Conservation (phyloP, 306 rosid species). For the Quercus gilva region DNA sequence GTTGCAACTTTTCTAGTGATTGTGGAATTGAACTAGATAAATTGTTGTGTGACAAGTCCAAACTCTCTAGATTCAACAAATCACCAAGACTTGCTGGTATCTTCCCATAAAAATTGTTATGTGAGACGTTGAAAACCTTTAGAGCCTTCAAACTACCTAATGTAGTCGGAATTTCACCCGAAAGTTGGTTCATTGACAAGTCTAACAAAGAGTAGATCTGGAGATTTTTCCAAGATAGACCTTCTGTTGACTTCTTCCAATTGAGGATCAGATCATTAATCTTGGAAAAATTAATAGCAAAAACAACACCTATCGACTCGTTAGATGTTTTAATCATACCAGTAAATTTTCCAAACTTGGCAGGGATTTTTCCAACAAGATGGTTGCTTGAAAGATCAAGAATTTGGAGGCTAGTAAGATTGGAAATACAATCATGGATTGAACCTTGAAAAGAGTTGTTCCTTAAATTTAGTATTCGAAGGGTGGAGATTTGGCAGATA, state of each 20-base stretch:
- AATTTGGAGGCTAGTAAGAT: conserved; percentile 18
- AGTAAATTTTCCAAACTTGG: too few relatives aligned
- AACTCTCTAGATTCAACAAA: conserved; percentile 25
- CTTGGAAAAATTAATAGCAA: not conserved
- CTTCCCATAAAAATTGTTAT: conserved; percentile 18
- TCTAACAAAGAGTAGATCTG: not conserved
- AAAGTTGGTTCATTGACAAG: conserved; percentile 23
- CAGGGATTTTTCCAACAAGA: too few relatives aligned
- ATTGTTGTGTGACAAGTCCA: not conserved
- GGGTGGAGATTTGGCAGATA: conserved; percentile 3
- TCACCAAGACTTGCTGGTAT: conserved; percentile 29
- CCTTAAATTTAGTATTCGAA: too few relatives aligned
- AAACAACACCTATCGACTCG: not conserved
- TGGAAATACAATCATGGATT: too few relatives aligned
- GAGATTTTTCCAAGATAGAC: conserved; percentile 15
- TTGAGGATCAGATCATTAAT: conserved; percentile 22
- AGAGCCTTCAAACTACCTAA: conserved; percentile 21
- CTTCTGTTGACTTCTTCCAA: conserved; percentile 24
- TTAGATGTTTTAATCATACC: not conserved
- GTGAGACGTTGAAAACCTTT: conserved; percentile 25
- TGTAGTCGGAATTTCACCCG: conserved; percentile 12
- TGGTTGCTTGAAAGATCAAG: not conserved
- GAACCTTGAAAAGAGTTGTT: too few relatives aligned
- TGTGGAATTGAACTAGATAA: too few relatives aligned
- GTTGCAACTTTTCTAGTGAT: too few relatives aligned